A percentile compares a stretch with the other conserved stretches of the same genome.
These are phyloP conservation scores for Amauroascus verrucosus DNA, from an alignment of 2,329 filamentous ascomycete genomes.

Conservation along the genomic window DNA sequence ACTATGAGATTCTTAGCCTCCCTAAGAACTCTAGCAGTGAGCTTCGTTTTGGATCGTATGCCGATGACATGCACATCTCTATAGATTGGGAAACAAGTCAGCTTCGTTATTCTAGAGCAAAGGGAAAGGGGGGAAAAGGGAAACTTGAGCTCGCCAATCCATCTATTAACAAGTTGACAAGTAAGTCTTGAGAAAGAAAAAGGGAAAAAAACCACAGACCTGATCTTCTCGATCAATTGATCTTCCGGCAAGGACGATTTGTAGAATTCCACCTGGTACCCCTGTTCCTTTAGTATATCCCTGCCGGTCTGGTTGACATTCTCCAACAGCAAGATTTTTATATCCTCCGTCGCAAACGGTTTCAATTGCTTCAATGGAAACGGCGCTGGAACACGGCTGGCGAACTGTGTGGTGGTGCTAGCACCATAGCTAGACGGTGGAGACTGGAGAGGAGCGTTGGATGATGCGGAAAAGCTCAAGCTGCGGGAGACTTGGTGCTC, in stretches of 20 bases:
- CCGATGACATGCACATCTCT: constrained; percentile 95
- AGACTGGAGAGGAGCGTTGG: constrained; percentile 63
- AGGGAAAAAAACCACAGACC: constrained; percentile 48
- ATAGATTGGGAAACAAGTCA: constrained; percentile 4
- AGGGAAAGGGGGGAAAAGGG: not conserved
- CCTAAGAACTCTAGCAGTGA: constrained; percentile 71
- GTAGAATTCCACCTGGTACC: constrained; percentile 88
- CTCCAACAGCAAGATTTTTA: constrained; percentile 91
- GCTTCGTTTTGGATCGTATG: constrained; percentile 94
- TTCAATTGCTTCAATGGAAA: constrained; percentile 61
- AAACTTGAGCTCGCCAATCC: too few species aligned
- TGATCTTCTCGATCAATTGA: constrained; percentile 92
- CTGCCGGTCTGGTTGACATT: constrained; percentile 89
- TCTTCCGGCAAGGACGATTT: constrained; percentile 87
- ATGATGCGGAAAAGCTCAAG: constrained; percentile 63
- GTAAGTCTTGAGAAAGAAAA: too few species aligned
- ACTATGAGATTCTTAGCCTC: constrained; percentile 92
- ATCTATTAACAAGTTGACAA: too few species aligned
- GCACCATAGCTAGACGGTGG: constrained; percentile 53
- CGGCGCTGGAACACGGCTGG: constrained; percentile 31
- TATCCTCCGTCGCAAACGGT: constrained; percentile 89
- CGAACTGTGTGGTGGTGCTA: constrained; percentile 23
- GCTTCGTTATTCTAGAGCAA: constrained; percentile 5
- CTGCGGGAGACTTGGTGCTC: constrained; percentile 46
- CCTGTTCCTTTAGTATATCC: constrained; percentile 71